Conservation (phyloP, 352 stramenopile species). For the Globisporangium spiculum region DNA sequence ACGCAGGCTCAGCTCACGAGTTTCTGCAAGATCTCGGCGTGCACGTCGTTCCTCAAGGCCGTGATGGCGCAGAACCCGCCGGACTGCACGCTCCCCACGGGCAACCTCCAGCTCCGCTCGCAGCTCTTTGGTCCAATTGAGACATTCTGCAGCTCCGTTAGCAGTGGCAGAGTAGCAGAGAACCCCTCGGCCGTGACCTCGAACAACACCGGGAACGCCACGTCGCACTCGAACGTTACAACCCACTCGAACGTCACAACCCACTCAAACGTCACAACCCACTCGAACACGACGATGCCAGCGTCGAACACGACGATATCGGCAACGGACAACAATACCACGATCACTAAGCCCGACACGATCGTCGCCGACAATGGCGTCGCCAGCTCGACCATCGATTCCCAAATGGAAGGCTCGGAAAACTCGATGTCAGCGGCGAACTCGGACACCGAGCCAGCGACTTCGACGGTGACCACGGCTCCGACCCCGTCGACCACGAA, state of each 20-base stretch:
- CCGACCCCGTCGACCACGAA: background rate
- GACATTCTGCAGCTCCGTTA: slow-evolving; percentile 3
- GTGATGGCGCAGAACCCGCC: slow-evolving; percentile 12
- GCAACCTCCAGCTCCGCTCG: slow-evolving; percentile 9
- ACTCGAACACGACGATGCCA: too few relatives aligned
- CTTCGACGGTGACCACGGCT: background rate
- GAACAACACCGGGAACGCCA: background rate
- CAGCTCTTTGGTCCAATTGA: slow-evolving; percentile 9
- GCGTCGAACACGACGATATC: background rate
- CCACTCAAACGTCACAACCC: too few relatives aligned
- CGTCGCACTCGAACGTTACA: too few relatives aligned
- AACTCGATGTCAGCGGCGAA: background rate
- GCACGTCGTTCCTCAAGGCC: slow-evolving; percentile 9
- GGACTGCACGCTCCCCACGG: slow-evolving; percentile 11
- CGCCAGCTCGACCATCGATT: too few relatives aligned
- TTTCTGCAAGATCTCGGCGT: slow-evolving; percentile 13
- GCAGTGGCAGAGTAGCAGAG: too few relatives aligned
- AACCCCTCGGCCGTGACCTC: background rate
- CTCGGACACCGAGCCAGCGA: background rate
- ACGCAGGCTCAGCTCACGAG: slow-evolving; percentile 1
- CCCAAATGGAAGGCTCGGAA: background rate
- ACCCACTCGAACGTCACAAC: too few relatives aligned
- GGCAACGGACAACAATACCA: too few relatives aligned
- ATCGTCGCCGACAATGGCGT: too few relatives aligned
- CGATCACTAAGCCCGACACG: too few relatives aligned